Evolutionary conservation across 2,329 filamentous ascomycete genomes (phyloP).

Genomic region (Fusarium sp.): DNA sequence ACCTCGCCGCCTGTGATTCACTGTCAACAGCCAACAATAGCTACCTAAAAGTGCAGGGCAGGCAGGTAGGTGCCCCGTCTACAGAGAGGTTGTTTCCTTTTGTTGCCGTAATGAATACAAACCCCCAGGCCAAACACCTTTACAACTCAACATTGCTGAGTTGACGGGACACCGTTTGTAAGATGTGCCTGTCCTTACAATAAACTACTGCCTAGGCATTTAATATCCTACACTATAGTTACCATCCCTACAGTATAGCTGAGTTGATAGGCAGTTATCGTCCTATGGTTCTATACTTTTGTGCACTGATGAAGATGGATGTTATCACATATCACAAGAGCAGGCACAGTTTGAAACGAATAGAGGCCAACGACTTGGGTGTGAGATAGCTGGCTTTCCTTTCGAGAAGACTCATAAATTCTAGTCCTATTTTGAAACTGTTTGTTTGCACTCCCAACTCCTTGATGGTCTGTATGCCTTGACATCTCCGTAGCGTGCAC

Average conservation of each 20-base stretch:
- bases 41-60: not conserved
- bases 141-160: not conserved
- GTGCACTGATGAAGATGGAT: not conserved
- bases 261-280: not conserved
- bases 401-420: not conserved
- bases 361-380: too few species aligned
- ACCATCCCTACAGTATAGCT: not conserved
- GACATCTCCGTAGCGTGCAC: not conserved
- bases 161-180: not conserved
- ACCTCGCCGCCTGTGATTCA: conserved; percentile 25
- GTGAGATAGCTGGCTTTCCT: not conserved
- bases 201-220: not conserved
- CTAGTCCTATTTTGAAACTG: not conserved
- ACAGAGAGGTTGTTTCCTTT: not conserved
- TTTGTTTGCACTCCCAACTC: not conserved
- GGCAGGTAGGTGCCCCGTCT: not conserved
- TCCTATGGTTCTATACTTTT: not conserved
- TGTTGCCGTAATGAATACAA: not conserved
- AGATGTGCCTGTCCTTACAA: not conserved
- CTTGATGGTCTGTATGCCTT: not conserved
- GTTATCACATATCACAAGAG: not conserved
- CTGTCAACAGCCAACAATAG: not conserved
- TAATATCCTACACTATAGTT: not conserved
- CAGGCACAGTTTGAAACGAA: not conserved
- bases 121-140: not conserved